These are phyloP conservation scores for Pseudocercospora crystallina DNA, from an alignment of 2,329 filamentous ascomycete species.

Conservation along the genomic window DNA sequence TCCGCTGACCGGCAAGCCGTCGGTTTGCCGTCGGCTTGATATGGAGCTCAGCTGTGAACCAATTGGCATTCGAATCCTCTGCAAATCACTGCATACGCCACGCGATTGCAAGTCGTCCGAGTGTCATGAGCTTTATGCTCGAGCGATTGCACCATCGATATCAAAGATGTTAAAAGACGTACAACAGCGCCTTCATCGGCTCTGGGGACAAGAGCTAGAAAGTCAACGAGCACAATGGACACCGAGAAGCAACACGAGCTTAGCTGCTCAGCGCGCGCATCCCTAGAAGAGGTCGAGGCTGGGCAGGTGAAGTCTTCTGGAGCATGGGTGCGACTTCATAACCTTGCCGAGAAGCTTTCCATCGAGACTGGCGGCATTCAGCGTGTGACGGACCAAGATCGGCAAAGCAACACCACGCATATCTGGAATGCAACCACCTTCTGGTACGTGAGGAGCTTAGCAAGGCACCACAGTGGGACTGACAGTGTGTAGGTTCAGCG, in stretches of 20 bases:
- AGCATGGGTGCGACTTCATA: not conserved
- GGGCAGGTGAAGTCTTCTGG: not conserved
- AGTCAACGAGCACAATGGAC: not conserved
- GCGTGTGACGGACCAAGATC: slow-evolving; percentile 12
- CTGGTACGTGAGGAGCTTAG: slow-evolving; percentile 2
- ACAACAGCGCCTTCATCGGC: too few species aligned
- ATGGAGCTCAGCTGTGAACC: too few species aligned
- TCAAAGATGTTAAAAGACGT: too few species aligned
- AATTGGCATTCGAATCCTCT: too few species aligned
- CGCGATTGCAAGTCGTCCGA: too few species aligned
- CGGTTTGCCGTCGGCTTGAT: slow-evolving; percentile 1
- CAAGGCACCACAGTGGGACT: not conserved
- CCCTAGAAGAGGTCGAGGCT: not conserved
- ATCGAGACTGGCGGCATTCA: slow-evolving; percentile 17
- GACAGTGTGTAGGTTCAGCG: slow-evolving; percentile 10
- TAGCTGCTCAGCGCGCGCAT: not conserved
- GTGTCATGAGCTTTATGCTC: not conserved
- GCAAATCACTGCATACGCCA: too few species aligned
- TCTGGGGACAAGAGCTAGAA: not conserved
- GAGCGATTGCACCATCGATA: not conserved
- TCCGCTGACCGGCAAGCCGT: not conserved
- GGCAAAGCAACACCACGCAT: slow-evolving; percentile 7
- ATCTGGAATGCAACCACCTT: slow-evolving; percentile 15
- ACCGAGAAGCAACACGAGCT: not conserved
- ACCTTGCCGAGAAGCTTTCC: slow-evolving; percentile 5